Evolutionary conservation across 2,329 filamentous ascomycete species (phyloP).

Genomic region (Colletotrichum sp.): DNA sequence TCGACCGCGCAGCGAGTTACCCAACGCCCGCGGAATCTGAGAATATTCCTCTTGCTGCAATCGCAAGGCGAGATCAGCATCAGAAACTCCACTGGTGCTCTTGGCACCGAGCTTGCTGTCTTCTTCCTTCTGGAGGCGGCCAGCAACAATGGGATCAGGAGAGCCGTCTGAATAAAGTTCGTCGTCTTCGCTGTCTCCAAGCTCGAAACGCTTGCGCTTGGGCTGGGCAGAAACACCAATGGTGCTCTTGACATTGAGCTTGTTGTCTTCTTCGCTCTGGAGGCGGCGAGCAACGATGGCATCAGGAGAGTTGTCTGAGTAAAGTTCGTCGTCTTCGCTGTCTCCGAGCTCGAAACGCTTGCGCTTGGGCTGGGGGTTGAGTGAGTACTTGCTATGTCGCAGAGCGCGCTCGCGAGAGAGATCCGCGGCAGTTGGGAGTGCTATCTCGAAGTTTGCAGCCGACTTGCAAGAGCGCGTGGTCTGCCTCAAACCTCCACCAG

Average conservation of each 20-base stretch:
- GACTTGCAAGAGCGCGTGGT: conserved; percentile 23
- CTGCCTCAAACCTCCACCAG: conserved; percentile 19
- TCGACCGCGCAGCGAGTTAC: neutral
- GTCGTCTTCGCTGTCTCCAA: conserved; percentile 47
- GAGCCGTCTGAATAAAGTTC: conserved; percentile 30
- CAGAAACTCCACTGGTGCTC: conserved; percentile 10
- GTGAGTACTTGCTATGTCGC: conserved; percentile 53
- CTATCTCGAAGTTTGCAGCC: conserved; percentile 38
- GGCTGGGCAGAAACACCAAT: too few species aligned
- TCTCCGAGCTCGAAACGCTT: conserved; percentile 51
- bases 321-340: conserved; percentile 43
- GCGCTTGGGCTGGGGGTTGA: conserved; percentile 42
- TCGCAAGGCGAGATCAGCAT: conserved; percentile 37
- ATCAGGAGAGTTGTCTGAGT: conserved; percentile 25
- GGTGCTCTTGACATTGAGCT: neutral
- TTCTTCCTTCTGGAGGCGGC: conserved; percentile 39
- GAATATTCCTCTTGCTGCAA: conserved; percentile 39
- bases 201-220: conserved; percentile 48
- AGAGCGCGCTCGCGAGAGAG: conserved; percentile 51
- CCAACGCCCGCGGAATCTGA: conserved; percentile 1
- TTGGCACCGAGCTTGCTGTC: conserved; percentile 18
- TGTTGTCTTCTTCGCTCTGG: conserved; percentile 37
- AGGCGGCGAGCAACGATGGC: conserved; percentile 37
- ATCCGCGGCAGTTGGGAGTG: conserved; percentile 31
- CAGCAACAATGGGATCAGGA: conserved; percentile 37